Percentiles rank a stretch among this genome's conserved stretches.
These are phyloP conservation scores for Aspergillus carlsbadensis DNA, from an alignment of 495 filamentous ascomycete genomes.

Conservation along the genomic window DNA sequence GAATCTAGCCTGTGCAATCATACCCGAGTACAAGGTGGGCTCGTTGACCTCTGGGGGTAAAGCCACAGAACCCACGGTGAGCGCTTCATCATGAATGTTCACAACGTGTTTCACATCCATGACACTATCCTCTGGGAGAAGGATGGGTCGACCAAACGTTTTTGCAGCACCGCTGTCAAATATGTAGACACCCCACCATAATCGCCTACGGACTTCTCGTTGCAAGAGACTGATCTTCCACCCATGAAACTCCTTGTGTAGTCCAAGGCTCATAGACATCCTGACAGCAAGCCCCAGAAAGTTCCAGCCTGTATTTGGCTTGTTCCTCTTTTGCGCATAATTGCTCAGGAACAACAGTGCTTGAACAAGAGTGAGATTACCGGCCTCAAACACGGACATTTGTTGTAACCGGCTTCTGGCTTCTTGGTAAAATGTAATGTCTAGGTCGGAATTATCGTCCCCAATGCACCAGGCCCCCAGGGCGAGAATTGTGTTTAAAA, in stretches of 20 bases:
- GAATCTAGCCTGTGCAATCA: conserved; percentile 50
- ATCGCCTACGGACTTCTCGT: conserved; percentile 43
- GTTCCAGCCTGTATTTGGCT: conserved; percentile 58
- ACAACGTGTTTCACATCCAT: conserved; percentile 48
- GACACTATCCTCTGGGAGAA: conserved; percentile 47
- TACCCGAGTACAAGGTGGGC: conserved; percentile 49
- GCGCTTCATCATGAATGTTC: conserved; percentile 50
- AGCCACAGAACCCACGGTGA: conserved; percentile 42
- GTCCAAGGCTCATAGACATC: conserved; percentile 54
- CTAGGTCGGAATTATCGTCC: conserved; percentile 48
- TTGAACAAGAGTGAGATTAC: conserved; percentile 52
- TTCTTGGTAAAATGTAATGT: conserved; percentile 50
- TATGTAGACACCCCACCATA: conserved; percentile 51
- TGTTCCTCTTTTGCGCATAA: conserved; percentile 55
- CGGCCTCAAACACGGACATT: conserved; percentile 49
- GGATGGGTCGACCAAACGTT: conserved; percentile 47
- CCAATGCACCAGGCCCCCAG: conserved; percentile 53
- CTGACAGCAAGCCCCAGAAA: conserved; percentile 50
- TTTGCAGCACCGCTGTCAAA: conserved; percentile 50
- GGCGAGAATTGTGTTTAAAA: conserved; percentile 51
- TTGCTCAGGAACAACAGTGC: conserved; percentile 52
- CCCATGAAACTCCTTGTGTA: conserved; percentile 55
- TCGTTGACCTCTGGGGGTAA: conserved; percentile 42
- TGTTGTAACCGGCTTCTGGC: conserved; percentile 44
- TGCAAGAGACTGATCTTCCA: conserved; percentile 54